Base-by-base conservation (phyloP, 208 protist genomes). In the Trypanosomatidae sp. region DNA sequence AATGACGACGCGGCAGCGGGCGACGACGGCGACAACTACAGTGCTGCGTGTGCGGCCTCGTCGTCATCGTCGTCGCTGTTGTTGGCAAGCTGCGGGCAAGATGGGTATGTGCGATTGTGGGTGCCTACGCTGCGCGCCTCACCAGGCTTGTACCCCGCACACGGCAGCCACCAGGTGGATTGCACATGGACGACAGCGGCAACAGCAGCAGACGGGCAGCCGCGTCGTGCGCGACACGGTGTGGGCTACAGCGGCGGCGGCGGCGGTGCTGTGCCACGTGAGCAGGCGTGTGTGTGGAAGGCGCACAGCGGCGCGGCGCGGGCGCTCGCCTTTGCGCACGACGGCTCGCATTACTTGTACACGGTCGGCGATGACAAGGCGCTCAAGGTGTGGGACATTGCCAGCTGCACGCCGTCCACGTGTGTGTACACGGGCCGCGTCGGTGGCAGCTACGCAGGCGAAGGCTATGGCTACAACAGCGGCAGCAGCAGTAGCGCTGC, bases 91-190 rank as follows among this genome's bases (percentile, higher is more conserved):
- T 64, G 71, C 21, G 84, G 83, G 5, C 69, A 83, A 42, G 87
- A 96, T 48, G 78, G 84, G 21, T 89, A 85, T 43, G 67, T 87
- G 28, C 78, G 77, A 0, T 41, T 96, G 24, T 93, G 89, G 81
- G 48, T 69, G 10, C 78, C 78, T 0, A 58, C 61, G 16, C 53
- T 75, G 4, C 61, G 71, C 2, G 71, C 67, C 47, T 53, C 50
- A 25, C 33, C 48, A n/a, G 8, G 4, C 11, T 5, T 15, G 13
- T 5, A 6, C 23, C 41, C 4, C 25, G 19, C 8, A 6, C 8
- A 20, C 6, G 20, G 19, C 37, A 42, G 16, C 16, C 37, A 10
- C 37, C 6, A 10, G 20, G 20, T 15, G 19, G 20, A 15, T 5
- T 5, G 6, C 20, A 10, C 10, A 23, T 25, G 20, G 37, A 25